Percentiles rank a stretch among this genome's conserved stretches.
phyloP scores from a whole-genome alignment of 345 rosid genomes.

The Salix arbutifolia region DNA sequence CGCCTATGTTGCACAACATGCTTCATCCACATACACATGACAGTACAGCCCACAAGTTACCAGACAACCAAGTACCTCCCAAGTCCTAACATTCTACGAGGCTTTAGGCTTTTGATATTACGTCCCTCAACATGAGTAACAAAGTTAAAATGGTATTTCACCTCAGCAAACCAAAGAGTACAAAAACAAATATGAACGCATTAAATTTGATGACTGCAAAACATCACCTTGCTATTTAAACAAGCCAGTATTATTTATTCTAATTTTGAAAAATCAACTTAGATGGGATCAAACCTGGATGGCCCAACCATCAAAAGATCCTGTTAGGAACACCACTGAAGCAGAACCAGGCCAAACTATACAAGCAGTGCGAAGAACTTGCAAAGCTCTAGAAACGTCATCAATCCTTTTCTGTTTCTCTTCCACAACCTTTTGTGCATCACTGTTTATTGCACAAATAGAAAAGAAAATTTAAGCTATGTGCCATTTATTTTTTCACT shows the following conservation, averaged over 20 bases:
- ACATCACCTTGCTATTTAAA: neutral
- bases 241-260: neutral
- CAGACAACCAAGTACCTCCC: neutral
- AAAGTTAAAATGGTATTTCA: neutral
- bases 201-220: neutral
- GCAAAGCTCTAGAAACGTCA: conserved; percentile 58
- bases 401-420: conserved; percentile 70
- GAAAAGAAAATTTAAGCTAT: conserved; percentile 1
- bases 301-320: conserved; percentile 95
- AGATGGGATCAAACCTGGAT: conserved; percentile 56
- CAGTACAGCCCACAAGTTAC: neutral
- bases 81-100: neutral
- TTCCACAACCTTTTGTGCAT: conserved; percentile 61
- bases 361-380: conserved; percentile 56
- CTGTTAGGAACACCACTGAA: conserved; percentile 71
- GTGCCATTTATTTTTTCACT: neutral
- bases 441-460: conserved; percentile 39
- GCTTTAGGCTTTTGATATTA: neutral
- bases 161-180: neutral
- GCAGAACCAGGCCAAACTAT: conserved; percentile 87
- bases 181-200: neutral
- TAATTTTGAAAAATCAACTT: neutral
- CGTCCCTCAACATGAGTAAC: neutral
- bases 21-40: neutral
- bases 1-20: neutral